Conservation (phyloP, 208 protist species). For the Leishmania lainsoni region DNA sequence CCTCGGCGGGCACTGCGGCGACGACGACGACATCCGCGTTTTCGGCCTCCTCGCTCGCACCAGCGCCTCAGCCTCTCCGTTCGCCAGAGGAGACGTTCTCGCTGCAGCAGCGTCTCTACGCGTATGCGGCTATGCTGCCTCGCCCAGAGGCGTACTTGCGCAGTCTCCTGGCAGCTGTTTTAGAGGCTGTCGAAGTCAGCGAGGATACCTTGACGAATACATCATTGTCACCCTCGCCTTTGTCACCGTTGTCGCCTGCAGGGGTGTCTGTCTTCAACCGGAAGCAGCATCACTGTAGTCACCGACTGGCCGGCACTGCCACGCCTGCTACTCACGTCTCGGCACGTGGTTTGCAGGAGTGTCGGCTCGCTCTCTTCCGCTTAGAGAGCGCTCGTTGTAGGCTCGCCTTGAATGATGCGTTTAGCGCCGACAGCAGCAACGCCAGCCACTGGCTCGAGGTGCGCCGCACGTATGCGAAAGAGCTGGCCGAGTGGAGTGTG, state of each 20-base stretch:
- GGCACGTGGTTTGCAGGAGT: conserved; percentile 12
- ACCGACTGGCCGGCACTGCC: background rate
- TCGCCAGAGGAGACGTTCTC: conserved; percentile 13
- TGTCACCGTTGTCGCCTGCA: background rate
- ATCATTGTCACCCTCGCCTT: background rate
- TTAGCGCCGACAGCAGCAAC: conserved; percentile 50
- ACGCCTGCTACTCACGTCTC: conserved; percentile 7
- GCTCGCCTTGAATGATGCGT: conserved; percentile 45
- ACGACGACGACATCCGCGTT: background rate
- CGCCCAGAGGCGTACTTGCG: conserved; percentile 47
- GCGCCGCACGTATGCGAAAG: conserved; percentile 55
- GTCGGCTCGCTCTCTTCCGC: conserved; percentile 46
- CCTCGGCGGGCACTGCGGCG: background rate
- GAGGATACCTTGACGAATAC: background rate
- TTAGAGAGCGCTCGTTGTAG: conserved; percentile 50
- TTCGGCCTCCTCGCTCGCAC: background rate
- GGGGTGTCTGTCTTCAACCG: background rate
- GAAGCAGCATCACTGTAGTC: background rate
- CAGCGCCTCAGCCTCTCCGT: background rate
- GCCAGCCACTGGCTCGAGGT: conserved; percentile 61
- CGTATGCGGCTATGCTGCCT: conserved; percentile 38
- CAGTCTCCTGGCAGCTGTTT: conserved; percentile 2
- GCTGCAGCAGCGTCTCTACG: conserved; percentile 33
- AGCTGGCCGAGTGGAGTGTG: conserved; percentile 86
- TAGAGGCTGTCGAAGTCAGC: background rate